Conservation (phyloP, 331 rosid species). For the Pyrus hybrid region DNA sequence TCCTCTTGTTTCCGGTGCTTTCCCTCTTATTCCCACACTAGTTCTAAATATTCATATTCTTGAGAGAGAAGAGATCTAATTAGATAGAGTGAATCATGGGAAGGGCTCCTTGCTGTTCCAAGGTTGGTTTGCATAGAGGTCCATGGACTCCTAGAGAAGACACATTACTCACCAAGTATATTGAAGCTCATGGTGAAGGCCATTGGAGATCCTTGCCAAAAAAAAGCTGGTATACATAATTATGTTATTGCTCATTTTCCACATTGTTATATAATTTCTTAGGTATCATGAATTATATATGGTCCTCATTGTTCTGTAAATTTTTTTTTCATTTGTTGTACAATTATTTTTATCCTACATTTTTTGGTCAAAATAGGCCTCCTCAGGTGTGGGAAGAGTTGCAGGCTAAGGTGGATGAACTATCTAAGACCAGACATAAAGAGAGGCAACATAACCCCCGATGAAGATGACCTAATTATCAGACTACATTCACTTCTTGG, state of each 20-base stretch:
- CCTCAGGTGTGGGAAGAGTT: constrained; percentile 84
- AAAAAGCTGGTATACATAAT: constrained; percentile 53
- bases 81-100: constrained; percentile 39
- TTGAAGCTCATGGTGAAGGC: constrained; percentile 89
- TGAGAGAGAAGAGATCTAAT: not conserved
- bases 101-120: constrained; percentile 87
- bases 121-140: constrained; percentile 84
- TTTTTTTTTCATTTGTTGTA: not conserved
- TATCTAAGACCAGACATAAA: constrained; percentile 76
- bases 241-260: not conserved
- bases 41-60: not conserved
- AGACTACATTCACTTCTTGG: constrained; percentile 78
- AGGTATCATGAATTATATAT: not conserved
- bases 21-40: not conserved
- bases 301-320: not conserved
- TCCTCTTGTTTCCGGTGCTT: not conserved
- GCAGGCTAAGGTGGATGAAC: constrained; percentile 89
- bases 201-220: constrained; percentile 81
- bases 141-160: constrained; percentile 89
- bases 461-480: constrained; percentile 75
- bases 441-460: constrained; percentile 67
- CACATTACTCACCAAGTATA: constrained; percentile 58
- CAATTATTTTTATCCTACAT: not conserved
- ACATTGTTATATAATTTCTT: not conserved
- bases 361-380: constrained; percentile 33